Evolutionary conservation across 179 eudicot species (phyloP), one percentile per base, ranked within the genome.

Genomic region (Gypsophila paniculata): DNA sequence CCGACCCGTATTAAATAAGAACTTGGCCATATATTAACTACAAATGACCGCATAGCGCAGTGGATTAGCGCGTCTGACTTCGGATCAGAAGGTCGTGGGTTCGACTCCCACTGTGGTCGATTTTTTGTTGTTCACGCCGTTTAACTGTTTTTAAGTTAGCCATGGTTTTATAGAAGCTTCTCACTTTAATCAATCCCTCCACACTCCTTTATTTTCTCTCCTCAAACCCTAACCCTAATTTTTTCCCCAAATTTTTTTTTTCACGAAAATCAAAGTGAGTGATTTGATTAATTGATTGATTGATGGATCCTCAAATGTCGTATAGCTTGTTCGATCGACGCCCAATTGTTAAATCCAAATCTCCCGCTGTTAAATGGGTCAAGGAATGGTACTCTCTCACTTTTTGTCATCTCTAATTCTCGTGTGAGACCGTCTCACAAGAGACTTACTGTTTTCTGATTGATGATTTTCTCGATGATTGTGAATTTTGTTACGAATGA

Each of bases 311-410:
- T 70, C 86, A 76, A 32, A 74, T 78, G 66, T 49, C 80, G 38
- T 71, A 78, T 53, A 76, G 58, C 72, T 72, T 83, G 34, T 84
- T 78, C 69, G 82, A 76, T 49, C 79, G 81, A 54, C 84, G 83
- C 14, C 83, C 87, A 18, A 76, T 84, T 42, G 26, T 76, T 2
- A 78, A 72, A 76, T 84, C 87, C 59, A 78, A 79, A 72, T 29
- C 83, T 32, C 82, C 81, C 29, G 81, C 87, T 76, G 71, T 77
- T 34, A 84, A 76, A 38, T 84, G 87, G 87, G 81, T 84, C 44
- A 71, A 75, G 65, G 81, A 78, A 59, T 81, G 87, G 87, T 84
- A 80, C 17, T 57, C 22, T 39, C 62, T 34, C 34, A 26, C 46
- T 12, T 2, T 12, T 26, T 21, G 22, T 69, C 12, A 29, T 9